These are phyloP conservation scores for Pseudogymnoascus sp. DNA, from an alignment of 2,329 filamentous ascomycete species.

Conservation along the genomic window DNA sequence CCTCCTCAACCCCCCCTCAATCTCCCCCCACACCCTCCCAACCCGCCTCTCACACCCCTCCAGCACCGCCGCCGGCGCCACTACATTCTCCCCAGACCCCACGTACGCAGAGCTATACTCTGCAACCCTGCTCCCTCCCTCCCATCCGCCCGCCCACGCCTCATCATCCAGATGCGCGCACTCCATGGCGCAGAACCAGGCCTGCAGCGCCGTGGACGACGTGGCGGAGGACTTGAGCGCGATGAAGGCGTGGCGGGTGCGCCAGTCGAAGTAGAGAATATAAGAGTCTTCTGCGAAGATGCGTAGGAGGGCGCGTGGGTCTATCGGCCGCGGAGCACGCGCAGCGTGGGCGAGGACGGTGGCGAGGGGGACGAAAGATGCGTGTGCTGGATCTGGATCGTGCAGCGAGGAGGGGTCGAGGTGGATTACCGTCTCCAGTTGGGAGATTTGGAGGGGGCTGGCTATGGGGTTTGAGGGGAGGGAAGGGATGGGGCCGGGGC, in stretches of 20 bases:
- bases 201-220: constrained; percentile 34
- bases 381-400: not conserved
- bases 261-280: constrained; percentile 18
- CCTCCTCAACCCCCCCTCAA: constrained; percentile 30
- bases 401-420: not conserved
- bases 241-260: not conserved
- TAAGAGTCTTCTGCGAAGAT: constrained; percentile 42
- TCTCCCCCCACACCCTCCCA: not conserved
- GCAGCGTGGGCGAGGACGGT: not conserved
- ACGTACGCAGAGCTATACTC: not conserved
- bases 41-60: not conserved
- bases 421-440: not conserved
- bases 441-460: not conserved
- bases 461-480: not conserved
- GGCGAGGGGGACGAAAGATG: not conserved
- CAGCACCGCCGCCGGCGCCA: not conserved
- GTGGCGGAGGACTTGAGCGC: not conserved
- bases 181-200: constrained; percentile 53
- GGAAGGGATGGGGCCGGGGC: not conserved
- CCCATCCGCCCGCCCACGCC: not conserved
- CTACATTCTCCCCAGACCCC: not conserved
- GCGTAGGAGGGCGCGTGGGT: constrained; percentile 40
- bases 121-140: too few relatives aligned
- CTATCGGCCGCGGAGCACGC: constrained; percentile 32
- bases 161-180: constrained; percentile 28